Evolutionary conservation across 176 grass and related monocot species (phyloP).

Genomic region (Eleusine coracana): DNA sequence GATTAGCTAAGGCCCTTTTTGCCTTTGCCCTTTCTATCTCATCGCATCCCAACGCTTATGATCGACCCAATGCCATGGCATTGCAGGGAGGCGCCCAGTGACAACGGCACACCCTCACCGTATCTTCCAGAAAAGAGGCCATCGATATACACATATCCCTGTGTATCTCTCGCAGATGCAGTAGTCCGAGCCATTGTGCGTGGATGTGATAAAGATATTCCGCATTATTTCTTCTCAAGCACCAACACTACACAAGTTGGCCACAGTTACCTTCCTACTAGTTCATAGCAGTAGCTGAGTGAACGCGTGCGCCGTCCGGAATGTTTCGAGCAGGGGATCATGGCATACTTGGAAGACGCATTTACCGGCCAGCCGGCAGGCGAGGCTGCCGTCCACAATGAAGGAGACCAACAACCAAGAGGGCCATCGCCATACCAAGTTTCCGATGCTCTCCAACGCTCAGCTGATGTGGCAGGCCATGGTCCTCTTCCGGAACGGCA

Average conservation of each 20-base stretch:
- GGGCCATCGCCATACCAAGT: not conserved
- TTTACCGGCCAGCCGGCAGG: too few species aligned
- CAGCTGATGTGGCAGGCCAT: not conserved
- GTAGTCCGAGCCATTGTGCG: not conserved
- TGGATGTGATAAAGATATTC: not conserved
- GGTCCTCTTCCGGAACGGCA: constrained; percentile 30
- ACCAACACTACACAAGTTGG: not conserved
- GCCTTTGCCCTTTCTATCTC: constrained; percentile 46
- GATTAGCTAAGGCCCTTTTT: not conserved
- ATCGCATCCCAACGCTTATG: not conserved
- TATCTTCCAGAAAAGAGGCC: constrained; percentile 20
- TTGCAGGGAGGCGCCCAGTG: not conserved
- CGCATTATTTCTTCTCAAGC: not conserved
- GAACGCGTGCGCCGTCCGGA: not conserved
- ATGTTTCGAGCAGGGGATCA: not conserved
- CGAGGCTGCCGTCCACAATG: not conserved
- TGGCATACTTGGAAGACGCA: too few species aligned
- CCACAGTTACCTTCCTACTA: not conserved
- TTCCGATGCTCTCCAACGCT: constrained; percentile 28
- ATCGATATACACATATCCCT: not conserved
- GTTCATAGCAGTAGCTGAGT: not conserved
- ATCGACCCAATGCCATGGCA: not conserved
- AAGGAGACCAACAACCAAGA: not conserved
- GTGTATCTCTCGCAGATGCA: not conserved
- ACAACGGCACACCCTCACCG: not conserved